Conservation (phyloP, 2,329 filamentous ascomycete genomes). For the Monosporascus sp. region DNA sequence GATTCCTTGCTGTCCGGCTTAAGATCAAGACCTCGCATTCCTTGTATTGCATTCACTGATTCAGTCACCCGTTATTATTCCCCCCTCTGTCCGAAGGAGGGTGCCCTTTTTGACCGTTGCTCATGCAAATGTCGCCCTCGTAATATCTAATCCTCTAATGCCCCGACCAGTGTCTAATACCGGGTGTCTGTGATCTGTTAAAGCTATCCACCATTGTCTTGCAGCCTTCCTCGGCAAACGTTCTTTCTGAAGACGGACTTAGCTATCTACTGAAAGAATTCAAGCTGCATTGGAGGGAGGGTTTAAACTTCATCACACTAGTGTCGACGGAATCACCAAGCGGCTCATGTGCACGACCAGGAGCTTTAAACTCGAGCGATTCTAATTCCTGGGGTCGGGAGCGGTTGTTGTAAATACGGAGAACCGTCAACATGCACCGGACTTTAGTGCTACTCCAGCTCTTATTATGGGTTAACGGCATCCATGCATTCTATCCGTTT, state of each 20-base stretch:
- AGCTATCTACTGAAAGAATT: neutral
- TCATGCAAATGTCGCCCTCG: slow-evolving; percentile 19
- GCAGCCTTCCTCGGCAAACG: neutral
- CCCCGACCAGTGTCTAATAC: slow-evolving; percentile 13
- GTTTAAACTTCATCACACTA: neutral
- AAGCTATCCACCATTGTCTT: neutral
- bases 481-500: slow-evolving; percentile 45
- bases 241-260: neutral
- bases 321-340: neutral
- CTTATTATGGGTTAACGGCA: slow-evolving; percentile 41
- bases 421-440: slow-evolving; percentile 22
- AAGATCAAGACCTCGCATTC: neutral
- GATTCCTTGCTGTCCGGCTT: neutral
- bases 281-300: neutral
- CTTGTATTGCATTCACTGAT: neutral
- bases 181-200: neutral
- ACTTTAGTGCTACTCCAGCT: slow-evolving; percentile 36
- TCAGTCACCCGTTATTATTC: neutral
- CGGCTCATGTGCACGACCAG: neutral
- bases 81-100: no score
- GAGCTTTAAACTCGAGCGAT: neutral
- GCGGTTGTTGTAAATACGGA: neutral
- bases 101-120: no score
- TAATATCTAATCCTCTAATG: slow-evolving; percentile 26
- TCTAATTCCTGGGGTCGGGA: neutral